These are phyloP conservation scores for Tuber melanosporum DNA, from an alignment of 495 filamentous ascomycete species.

Conservation along the genomic window DNA sequence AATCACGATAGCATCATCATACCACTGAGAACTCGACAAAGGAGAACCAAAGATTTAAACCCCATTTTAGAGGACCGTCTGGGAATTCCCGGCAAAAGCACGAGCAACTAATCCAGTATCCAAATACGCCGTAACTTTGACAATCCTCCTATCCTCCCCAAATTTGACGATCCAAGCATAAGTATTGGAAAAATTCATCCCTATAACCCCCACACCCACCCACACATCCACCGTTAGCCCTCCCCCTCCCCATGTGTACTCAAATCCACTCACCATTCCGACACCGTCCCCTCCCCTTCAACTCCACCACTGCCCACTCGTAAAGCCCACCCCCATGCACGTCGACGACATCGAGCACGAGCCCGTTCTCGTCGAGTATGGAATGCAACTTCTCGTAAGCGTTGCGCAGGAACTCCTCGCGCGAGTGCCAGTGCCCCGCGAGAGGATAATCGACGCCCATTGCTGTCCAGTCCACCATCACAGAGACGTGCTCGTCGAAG, in stretches of 20 bases:
- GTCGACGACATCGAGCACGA: neutral
- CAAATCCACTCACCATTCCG: neutral
- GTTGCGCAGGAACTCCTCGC: neutral
- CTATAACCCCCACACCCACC: neutral
- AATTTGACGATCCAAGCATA: neutral
- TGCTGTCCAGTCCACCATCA: neutral
- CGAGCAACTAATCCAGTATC: neutral
- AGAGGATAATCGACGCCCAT: neutral
- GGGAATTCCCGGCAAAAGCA: neutral
- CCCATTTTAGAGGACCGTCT: neutral
- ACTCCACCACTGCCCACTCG: neutral
- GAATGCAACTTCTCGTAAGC: neutral
- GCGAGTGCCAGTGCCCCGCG: neutral
- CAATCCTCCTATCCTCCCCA: neutral
- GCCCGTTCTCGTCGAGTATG: neutral
- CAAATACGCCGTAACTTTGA: neutral
- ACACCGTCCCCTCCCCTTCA: neutral
- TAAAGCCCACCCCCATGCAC: neutral
- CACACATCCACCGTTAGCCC: neutral
- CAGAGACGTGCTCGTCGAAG: neutral
- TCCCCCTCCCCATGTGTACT: too few species aligned
- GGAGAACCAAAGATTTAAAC: neutral
- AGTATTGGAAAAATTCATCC: neutral
- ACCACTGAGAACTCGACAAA: neutral
- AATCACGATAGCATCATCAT: too few species aligned